Evolutionary conservation across 257 asterid genomes (phyloP), one percentile per base, ranked within the genome.

Genomic region (Paulownia fortunei): DNA sequence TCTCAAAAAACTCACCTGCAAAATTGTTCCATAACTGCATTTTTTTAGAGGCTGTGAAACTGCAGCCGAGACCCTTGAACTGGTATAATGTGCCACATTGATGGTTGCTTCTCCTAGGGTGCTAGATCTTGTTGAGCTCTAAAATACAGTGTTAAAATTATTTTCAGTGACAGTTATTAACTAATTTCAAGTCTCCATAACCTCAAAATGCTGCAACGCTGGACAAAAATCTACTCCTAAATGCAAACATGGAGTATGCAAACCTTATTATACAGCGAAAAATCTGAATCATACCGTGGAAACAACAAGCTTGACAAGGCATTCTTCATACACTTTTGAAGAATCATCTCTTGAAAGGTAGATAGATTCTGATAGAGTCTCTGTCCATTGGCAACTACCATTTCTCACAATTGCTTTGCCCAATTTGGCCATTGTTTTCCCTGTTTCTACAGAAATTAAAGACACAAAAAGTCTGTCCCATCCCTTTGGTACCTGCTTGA

Each of bases 401-500:
- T 85, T 90, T 73, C 82, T 84, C 61, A 93, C 98, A 6, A 82
- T 56, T 21, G 91, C 83, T 89, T 93, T 95, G 2, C 94, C 91
- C 85, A 84, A 81, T 78, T 85, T 95, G 13, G 88, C 95, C 19
- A 86, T 73, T 34, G 91, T 75, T 81, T 88, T 95, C 72, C 98
- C 98, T 13, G 92, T 90, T 82, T 90, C 96, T 42, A 83, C 90
- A 27, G 90, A 85, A 67, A 87, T 79, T 55, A 93, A 4, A 27
- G 92, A 83, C 61, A 95, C 75, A 34, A 73, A 84, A 13, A 95
- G 94, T 73, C 91, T 89, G 83, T 95, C 99, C 98, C 98, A 92
- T 84, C 97, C 97, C 84, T 93, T 95, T 23, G 99, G 98, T n/a
- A 93, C 97, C 99, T 95, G 79, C 55, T 70, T 59, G 52, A 72